Evolutionary conservation across 768 basidiomycete genomes (phyloP), one percentile per base, ranked within the genome.

Genomic region (Podaxis pistillaris): DNA sequence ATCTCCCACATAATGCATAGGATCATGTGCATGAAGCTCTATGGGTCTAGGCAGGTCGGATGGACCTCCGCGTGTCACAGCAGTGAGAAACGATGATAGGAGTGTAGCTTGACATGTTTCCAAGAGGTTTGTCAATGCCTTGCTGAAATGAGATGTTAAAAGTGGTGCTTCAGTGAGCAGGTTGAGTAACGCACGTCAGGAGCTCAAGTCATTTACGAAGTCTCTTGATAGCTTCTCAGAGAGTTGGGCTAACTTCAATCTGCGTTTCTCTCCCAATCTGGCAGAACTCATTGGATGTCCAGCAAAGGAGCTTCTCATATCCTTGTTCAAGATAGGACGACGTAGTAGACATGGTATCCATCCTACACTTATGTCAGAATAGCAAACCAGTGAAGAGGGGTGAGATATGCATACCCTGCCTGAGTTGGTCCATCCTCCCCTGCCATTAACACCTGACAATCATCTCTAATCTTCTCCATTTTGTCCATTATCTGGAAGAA

Each of bases 21-120:
- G 96, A 72, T 99, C 97, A 68, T 99, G 97, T 0, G 97, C 97
- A 70, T 99, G 97, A 2, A 99, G 81, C 72, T 98, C 97, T 65
- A 99, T 98, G 0, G 96, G 94, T 4, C 96, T 85, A 11, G 96
- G 93, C 6, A 90, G 78, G 46, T 91, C 93, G 44, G 87, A 89
- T 1, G 87, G 91, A 1, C 91, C 92, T 5, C 96, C 95, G 12
- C 92, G 84, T 0, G 95, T 98, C 8, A 98, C 79, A 0, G 96
- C 94, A 13, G 88, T 84, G 46, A 94, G 81, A 78, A 99, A 98
- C 2, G 87, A 78, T n/a, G 84, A 82, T 8, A 94, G 84, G 1
- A 97, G 81, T 0, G 92, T 87, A 0, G 86, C 76, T 70, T 94
- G 93, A 17, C 95, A 91, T 0, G 91, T 91, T 68, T 91, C 84